Conservation (phyloP, 2,329 filamentous ascomycete species). For the Tympanopsis confertula region DNA sequence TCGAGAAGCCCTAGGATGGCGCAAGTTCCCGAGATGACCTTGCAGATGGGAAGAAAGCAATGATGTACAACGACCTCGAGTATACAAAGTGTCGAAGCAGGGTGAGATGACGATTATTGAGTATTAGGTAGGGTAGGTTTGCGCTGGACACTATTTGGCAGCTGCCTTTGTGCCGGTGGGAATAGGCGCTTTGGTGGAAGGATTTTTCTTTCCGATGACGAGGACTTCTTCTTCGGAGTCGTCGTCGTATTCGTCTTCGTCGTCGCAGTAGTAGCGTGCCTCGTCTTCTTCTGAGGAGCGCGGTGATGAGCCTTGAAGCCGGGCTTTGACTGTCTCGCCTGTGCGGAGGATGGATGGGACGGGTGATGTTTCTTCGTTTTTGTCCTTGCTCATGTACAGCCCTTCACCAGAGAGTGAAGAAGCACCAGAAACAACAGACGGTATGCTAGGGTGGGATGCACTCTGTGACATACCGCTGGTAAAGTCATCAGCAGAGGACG, state of each 20-base stretch:
- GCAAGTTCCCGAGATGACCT: too few species aligned
- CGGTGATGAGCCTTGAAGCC: constrained; percentile 7
- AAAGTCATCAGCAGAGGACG: constrained; percentile 28
- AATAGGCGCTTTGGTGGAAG: too few species aligned
- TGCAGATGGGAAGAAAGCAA: too few species aligned
- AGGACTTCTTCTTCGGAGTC: constrained; percentile 28
- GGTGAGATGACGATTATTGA: too few species aligned
- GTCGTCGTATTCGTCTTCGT: constrained; percentile 22
- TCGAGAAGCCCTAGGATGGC: too few species aligned
- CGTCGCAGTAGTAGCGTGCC: constrained; percentile 23
- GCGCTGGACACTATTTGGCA: too few species aligned
- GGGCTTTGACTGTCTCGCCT: constrained; percentile 24
- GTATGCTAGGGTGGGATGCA: constrained; percentile 31
- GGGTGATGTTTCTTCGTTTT: constrained; percentile 10
- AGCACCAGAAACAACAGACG: constrained; percentile 27
- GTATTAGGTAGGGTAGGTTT: too few species aligned
- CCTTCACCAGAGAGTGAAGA: constrained; percentile 29
- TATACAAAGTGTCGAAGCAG: too few species aligned
- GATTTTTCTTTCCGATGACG: constrained; percentile 18
- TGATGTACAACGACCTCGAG: too few species aligned
- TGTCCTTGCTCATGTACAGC: constrained; percentile 11
- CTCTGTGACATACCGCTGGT: constrained; percentile 31
- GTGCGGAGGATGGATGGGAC: constrained; percentile 25
- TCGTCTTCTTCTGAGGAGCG: constrained; percentile 19
- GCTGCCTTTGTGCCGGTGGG: too few species aligned